Evolutionary conservation across 2,329 filamentous ascomycete species (phyloP), one percentile per base, ranked within the genome.

Genomic region (Cylindrodendrum hubeiense): DNA sequence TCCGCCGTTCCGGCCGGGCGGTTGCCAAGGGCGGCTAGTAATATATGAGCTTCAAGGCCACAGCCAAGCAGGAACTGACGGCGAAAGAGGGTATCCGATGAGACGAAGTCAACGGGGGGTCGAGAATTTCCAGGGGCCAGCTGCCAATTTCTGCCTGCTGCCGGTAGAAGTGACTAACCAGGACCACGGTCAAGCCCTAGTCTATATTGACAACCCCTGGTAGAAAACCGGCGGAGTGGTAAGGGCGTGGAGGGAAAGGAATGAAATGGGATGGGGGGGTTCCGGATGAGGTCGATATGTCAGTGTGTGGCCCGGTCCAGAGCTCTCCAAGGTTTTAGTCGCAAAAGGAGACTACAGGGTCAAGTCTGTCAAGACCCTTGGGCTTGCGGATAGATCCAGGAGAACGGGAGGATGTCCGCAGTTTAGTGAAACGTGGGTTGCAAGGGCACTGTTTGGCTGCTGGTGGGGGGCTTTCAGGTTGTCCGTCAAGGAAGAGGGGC

Each of bases 401-500:
- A 67, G 54, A 65, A 56, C 59, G 61, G 65, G 59, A 70, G 64
- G 63, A 63, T 55, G 54, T 65, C 59, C 60, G 58, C 63, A 49
- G 60, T 44, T 56, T 67, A 62, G 61, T 63, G 67, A 67, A 71
- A 68, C 50, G 66, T 60, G 49, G 67, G 64, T 68, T 74, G 67
- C 65, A 67, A 71, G 65, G 61, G 61, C 47, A 49, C 57, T 63
- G 57, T 66, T 52, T 63, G 60, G 61, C 68, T 55, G 59, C 59
- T 64, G 61, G 62, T 68, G 66, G 66, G 71, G 66, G 64, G 70
- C 57, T 55, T 59, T 52, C 44, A 44, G 52, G 60, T 66, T 71
- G 60, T 59, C 66, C 65, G 68, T 74, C 66, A 59, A 65, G 63
- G 34, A 69, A 59, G 67, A 73, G 65, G 66, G 68, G 67, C 62